Conservation (phyloP, 169 alveolate species). For the Plasmodium billcollinsi region DNA sequence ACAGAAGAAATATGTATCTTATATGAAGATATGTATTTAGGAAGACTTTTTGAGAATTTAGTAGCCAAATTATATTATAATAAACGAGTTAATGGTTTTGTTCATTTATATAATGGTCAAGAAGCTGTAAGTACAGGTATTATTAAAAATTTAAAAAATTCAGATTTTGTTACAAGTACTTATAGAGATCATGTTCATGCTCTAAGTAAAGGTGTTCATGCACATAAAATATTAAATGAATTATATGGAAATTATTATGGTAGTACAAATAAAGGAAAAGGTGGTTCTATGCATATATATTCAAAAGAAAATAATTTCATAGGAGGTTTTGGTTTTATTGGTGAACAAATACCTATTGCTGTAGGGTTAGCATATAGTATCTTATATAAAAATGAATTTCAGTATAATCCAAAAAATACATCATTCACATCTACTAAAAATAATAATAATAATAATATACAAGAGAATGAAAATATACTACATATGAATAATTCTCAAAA, state of each 20-base stretch:
- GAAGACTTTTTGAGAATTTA: slow-evolving; percentile 89
- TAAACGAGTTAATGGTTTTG: slow-evolving; percentile 90
- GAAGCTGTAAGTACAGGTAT: slow-evolving; percentile 91
- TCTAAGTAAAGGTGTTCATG: slow-evolving; percentile 88
- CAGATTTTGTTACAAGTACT: slow-evolving; percentile 90
- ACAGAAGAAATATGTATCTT: slow-evolving; percentile 85
- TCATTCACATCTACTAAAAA: background rate
- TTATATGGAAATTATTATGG: slow-evolving; percentile 91
- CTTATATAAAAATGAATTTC: slow-evolving; percentile 75
- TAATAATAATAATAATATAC: background rate
- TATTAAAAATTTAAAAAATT: slow-evolving; percentile 86
- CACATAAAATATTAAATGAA: slow-evolving; percentile 89
- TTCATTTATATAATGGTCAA: slow-evolving; percentile 91
- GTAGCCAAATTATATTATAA: slow-evolving; percentile 90
- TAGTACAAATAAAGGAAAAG: slow-evolving; percentile 88
- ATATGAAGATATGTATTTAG: slow-evolving; percentile 88
- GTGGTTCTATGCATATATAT: slow-evolving; percentile 95
- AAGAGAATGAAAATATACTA: background rate
- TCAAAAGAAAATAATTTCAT: slow-evolving; percentile 84
- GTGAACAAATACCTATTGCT: slow-evolving; percentile 88
- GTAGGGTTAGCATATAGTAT: slow-evolving; percentile 83
- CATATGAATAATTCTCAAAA: background rate
- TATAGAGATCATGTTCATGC: slow-evolving; percentile 93
- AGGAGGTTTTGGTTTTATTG: slow-evolving; percentile 94
- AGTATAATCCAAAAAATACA: background rate